Percentiles rank a stretch among this genome's conserved stretches.
These are phyloP conservation scores for Wallacemonas collosoma DNA, from an alignment of 208 protist genomes.

Conservation along the genomic window DNA sequence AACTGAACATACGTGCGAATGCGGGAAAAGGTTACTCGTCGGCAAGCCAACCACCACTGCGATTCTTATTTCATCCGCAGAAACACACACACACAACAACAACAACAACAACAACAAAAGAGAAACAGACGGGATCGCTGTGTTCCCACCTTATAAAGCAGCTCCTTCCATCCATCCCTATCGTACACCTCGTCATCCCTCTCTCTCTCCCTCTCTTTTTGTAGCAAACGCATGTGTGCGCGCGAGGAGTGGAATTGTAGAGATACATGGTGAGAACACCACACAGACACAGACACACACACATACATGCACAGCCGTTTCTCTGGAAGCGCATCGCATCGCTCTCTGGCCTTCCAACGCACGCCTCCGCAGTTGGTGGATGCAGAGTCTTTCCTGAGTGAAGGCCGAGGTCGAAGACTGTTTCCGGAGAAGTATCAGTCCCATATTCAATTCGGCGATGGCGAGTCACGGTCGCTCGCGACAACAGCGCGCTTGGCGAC, in stretches of 20 bases:
- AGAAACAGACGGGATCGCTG: too few species aligned
- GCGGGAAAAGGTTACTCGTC: too few species aligned
- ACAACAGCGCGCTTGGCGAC: not conserved
- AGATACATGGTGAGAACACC: too few species aligned
- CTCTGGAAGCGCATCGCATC: not conserved
- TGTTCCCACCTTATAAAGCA: too few species aligned
- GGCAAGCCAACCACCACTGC: too few species aligned
- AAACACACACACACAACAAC: too few species aligned
- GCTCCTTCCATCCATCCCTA: not conserved
- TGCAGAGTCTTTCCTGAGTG: conserved; percentile 11
- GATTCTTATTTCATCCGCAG: too few species aligned
- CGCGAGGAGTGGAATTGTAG: too few species aligned
- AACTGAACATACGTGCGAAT: too few species aligned
- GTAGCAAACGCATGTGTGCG: not conserved
- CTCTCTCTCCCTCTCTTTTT: conserved; percentile 13
- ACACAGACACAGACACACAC: not conserved
- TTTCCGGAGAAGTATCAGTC: conserved; percentile 13
- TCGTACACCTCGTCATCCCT: not conserved
- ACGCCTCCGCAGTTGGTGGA: conserved; percentile 10
- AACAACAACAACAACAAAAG: too few species aligned
- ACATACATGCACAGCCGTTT: not conserved
- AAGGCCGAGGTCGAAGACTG: not conserved
- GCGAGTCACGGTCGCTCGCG: not conserved
- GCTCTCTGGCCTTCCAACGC: not conserved
- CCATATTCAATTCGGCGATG: conserved; percentile 12